Evolutionary conservation across 2,329 filamentous ascomycete genomes (phyloP).

Genomic region (Epichloe aotearoae): DNA sequence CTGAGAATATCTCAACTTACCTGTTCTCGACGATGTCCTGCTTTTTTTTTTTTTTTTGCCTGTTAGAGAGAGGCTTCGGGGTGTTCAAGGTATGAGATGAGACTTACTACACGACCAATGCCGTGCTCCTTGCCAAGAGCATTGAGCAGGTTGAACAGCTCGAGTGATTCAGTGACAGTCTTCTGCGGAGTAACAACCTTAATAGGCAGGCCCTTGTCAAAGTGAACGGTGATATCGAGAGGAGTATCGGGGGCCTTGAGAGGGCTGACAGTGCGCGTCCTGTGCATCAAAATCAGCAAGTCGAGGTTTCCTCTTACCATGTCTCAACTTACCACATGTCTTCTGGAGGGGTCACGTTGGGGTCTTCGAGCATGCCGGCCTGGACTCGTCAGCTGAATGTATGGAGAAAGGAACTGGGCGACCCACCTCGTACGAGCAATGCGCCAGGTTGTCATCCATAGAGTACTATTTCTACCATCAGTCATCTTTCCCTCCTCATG

Average conservation of each 20-base stretch:
- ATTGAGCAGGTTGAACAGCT: neutral
- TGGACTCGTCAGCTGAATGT: neutral
- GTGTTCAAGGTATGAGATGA: too few relatives aligned
- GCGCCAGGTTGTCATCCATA: constrained; percentile 4
- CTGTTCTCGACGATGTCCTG: constrained; percentile 1
- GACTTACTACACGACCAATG: neutral
- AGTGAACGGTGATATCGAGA: neutral
- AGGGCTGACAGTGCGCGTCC: constrained; percentile 1
- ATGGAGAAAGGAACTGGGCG: neutral
- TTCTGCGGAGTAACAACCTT: neutral
- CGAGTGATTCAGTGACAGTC: constrained; percentile 1
- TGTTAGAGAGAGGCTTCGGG: neutral
- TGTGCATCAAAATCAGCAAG: neutral
- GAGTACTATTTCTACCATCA: neutral
- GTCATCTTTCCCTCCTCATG: neutral
- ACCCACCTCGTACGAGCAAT: constrained; percentile 1
- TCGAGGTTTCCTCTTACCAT: neutral
- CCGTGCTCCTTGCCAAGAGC: neutral
- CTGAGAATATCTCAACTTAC: neutral
- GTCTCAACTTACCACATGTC: neutral
- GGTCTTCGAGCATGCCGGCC: constrained; percentile 1
- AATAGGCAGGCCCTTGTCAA: constrained; percentile 1
- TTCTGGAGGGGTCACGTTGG: neutral
- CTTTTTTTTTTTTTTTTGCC: neutral
- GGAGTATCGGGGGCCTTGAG: constrained; percentile 1